phyloP scores from a whole-genome alignment of 164 flowering plant genomes.

The Aristolochia californica region DNA sequence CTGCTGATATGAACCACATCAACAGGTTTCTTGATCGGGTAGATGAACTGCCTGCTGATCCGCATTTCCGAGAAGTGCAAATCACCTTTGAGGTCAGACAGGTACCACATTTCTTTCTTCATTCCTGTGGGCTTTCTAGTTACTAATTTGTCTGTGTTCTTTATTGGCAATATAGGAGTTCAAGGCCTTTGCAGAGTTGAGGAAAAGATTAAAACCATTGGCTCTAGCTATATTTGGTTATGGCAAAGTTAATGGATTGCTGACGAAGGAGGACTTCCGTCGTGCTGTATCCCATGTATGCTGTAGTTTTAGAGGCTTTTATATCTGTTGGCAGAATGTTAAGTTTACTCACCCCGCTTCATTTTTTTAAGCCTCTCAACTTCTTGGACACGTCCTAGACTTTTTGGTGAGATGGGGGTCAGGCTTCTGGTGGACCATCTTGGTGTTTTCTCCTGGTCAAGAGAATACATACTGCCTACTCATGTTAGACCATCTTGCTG shows the following conservation, averaged over 20 bases:
- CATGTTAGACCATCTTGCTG: too few species aligned
- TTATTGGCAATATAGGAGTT: constrained; percentile 36
- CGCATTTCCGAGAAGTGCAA: constrained; percentile 36
- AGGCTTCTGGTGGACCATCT: too few species aligned
- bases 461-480: too few species aligned
- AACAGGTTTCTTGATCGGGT: constrained; percentile 55
- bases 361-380: too few species aligned
- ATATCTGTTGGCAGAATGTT: too few species aligned
- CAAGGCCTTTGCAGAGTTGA: constrained; percentile 64
- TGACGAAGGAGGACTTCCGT: constrained; percentile 64
- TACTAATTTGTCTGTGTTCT: not conserved
- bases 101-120: not conserved
- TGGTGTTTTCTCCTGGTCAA: not conserved
- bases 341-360: too few species aligned
- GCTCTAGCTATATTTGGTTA: constrained; percentile 75
- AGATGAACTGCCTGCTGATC: constrained; percentile 41
- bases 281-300: constrained; percentile 82
- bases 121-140: not conserved
- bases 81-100: constrained; percentile 39
- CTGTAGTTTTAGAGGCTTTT: too few species aligned
- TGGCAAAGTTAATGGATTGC: constrained; percentile 61
- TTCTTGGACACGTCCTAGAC: too few species aligned
- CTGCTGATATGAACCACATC: constrained; percentile 75
- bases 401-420: too few species aligned
- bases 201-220: constrained; percentile 51